Evolutionary conservation across 2,329 filamentous ascomycete species (phyloP).

Genomic region (Colletotrichum karsti): DNA sequence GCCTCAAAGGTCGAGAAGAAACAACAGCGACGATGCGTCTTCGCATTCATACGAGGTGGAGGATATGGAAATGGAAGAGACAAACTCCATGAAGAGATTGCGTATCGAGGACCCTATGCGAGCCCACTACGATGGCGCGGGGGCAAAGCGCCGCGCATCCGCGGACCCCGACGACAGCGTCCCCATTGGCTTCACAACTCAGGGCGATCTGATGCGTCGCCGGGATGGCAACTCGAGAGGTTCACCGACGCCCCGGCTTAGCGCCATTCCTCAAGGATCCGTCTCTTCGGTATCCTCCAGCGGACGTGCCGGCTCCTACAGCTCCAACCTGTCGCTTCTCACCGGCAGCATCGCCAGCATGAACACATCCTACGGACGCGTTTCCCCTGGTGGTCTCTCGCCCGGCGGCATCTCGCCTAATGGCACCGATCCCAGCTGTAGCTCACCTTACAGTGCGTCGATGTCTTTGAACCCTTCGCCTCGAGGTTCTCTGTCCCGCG

Average conservation of each 20-base stretch:
- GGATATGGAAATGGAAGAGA: slow-evolving; percentile 63
- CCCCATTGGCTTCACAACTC: slow-evolving; percentile 35
- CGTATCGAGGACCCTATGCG: slow-evolving; percentile 54
- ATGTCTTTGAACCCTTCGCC: slow-evolving; percentile 60
- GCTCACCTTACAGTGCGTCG: slow-evolving; percentile 59
- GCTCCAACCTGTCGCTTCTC: slow-evolving; percentile 53
- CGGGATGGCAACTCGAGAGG: slow-evolving; percentile 58
- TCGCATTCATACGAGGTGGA: slow-evolving; percentile 54
- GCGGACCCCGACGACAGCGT: slow-evolving; percentile 58
- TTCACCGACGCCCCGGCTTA: slow-evolving; percentile 61
- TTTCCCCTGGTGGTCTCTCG: slow-evolving; percentile 53
- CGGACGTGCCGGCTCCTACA: slow-evolving; percentile 57
- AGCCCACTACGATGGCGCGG: slow-evolving; percentile 49
- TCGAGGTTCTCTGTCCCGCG: slow-evolving; percentile 52
- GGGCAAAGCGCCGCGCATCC: slow-evolving; percentile 64
- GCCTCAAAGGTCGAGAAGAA: slow-evolving; percentile 52
- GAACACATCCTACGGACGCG: slow-evolving; percentile 50
- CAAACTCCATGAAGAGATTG: slow-evolving; percentile 57
- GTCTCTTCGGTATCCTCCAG: slow-evolving; percentile 53
- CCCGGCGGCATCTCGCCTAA: slow-evolving; percentile 61
- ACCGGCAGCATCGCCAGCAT: slow-evolving; percentile 51
- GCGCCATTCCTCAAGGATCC: slow-evolving; percentile 54
- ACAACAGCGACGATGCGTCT: slow-evolving; percentile 61
- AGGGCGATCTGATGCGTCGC: slow-evolving; percentile 55
- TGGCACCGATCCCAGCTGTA: slow-evolving; percentile 47